These are phyloP conservation scores for Asclepias syriaca DNA, from an alignment of 257 asterid genomes.

Conservation along the genomic window DNA sequence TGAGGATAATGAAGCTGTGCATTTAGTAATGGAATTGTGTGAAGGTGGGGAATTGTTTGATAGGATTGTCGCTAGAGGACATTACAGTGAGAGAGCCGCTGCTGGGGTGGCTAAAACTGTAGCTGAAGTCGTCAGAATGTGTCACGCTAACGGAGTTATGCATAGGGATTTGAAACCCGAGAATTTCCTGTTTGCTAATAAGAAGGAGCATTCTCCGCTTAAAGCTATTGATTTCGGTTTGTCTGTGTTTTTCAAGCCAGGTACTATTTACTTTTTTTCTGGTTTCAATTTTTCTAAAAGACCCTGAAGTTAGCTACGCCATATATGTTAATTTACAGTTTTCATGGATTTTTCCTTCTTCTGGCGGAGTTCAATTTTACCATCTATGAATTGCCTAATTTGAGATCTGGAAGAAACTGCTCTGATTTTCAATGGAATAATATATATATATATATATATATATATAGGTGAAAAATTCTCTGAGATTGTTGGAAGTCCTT, in stretches of 20 bases:
- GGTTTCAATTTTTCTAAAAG: not conserved
- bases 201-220: slow-evolving; percentile 76
- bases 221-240: slow-evolving; percentile 86
- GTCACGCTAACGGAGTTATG: slow-evolving; percentile 77
- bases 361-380: not conserved
- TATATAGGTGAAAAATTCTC: slow-evolving; percentile 62
- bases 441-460: no score
- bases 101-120: slow-evolving; percentile 64
- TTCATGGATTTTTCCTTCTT: not conserved
- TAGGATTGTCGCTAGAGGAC: slow-evolving; percentile 91
- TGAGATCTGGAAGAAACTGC: not conserved
- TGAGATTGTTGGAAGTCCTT: slow-evolving; percentile 94
- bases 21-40: slow-evolving; percentile 88
- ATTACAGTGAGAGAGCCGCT: slow-evolving; percentile 92
- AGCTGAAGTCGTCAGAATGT: slow-evolving; percentile 82
- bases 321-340: not conserved
- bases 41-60: slow-evolving; percentile 94
- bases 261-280: slow-evolving; percentile 18
- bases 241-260: slow-evolving; percentile 82
- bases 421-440: not conserved
- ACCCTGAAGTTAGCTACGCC: not conserved
- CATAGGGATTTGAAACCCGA: slow-evolving; percentile 99
- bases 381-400: not conserved
- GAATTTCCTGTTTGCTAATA: slow-evolving; percentile 79
- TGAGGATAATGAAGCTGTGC: slow-evolving; percentile 90